Evolutionary conservation across 495 filamentous ascomycete species (phyloP).

Genomic region (Bryoglossum gracile): DNA sequence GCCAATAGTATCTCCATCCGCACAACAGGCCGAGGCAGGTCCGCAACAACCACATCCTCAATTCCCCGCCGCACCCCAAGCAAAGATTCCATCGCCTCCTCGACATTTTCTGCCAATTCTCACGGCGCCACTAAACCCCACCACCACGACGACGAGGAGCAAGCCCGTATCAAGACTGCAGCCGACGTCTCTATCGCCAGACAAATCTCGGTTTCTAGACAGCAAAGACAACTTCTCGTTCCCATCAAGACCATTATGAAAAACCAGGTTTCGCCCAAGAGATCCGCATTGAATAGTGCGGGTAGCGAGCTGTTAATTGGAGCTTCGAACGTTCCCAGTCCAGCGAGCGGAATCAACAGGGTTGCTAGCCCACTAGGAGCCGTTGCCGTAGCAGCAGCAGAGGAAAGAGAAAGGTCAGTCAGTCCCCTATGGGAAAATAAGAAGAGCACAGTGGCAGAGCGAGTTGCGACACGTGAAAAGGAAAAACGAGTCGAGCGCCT

Average conservation of each 20-base stretch:
- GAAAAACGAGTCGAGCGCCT: constrained; percentile 17
- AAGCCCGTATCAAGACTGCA: constrained; percentile 33
- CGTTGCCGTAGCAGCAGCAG: constrained; percentile 14
- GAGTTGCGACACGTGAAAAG: not conserved
- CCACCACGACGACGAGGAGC: constrained; percentile 18
- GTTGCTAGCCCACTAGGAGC: constrained; percentile 14
- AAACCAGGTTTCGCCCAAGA: not conserved
- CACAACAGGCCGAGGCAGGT: constrained; percentile 1
- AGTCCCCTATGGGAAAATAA: not conserved
- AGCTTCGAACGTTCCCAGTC: not conserved
- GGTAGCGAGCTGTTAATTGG: not conserved
- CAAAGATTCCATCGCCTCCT: constrained; percentile 25
- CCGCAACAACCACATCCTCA: not conserved
- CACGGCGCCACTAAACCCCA: constrained; percentile 23
- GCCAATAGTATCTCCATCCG: constrained; percentile 3
- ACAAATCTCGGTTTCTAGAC: constrained; percentile 50
- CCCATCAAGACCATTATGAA: constrained; percentile 16
- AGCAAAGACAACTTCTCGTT: constrained; percentile 43
- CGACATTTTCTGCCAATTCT: constrained; percentile 28
- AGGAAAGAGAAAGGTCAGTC: constrained; percentile 7
- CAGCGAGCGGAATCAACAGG: constrained; percentile 2
- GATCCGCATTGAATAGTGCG: not conserved
- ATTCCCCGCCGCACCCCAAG: constrained; percentile 5
- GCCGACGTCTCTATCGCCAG: constrained; percentile 53
- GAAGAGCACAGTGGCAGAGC: not conserved